Evolutionary conservation across 805 yeast genomes (phyloP).

Genomic region (Wickerhamiella dianesei): DNA sequence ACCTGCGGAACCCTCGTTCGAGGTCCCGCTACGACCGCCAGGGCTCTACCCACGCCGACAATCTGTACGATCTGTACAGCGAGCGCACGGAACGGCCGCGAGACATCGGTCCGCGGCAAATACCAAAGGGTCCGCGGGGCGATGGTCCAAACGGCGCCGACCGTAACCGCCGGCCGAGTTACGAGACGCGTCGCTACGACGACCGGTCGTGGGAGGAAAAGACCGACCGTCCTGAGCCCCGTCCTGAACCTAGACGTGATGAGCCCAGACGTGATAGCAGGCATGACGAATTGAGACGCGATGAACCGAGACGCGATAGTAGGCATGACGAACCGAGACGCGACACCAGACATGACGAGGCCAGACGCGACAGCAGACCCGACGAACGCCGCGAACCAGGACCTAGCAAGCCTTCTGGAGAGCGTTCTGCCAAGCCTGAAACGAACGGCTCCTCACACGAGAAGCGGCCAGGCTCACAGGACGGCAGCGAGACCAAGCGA

Average conservation of each 20-base stretch:
- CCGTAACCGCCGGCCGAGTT: not conserved
- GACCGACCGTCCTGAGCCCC: too few relatives aligned
- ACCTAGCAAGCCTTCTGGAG: too few relatives aligned
- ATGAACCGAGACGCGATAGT: too few relatives aligned
- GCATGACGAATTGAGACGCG: too few relatives aligned
- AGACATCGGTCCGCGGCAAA: not conserved
- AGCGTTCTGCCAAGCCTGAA: too few relatives aligned
- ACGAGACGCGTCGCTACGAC: not conserved
- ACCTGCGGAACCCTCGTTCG: not conserved
- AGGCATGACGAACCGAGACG: too few relatives aligned
- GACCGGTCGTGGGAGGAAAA: not conserved
- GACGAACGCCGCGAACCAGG: too few relatives aligned
- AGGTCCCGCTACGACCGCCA: not conserved
- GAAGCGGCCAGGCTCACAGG: not conserved
- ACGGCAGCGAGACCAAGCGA: not conserved
- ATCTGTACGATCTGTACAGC: not conserved
- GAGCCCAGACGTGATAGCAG: too few relatives aligned
- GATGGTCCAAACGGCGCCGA: not conserved
- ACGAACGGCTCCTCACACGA: not conserved
- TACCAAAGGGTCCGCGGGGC: not conserved
- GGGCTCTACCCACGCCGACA: not conserved
- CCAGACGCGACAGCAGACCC: too few relatives aligned
- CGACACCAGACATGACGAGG: too few relatives aligned
- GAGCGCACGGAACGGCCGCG: not conserved
- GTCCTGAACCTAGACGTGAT: too few relatives aligned